Evolutionary conservation across 306 rosid genomes (phyloP).

Genomic region (Clitoria ternatea): DNA sequence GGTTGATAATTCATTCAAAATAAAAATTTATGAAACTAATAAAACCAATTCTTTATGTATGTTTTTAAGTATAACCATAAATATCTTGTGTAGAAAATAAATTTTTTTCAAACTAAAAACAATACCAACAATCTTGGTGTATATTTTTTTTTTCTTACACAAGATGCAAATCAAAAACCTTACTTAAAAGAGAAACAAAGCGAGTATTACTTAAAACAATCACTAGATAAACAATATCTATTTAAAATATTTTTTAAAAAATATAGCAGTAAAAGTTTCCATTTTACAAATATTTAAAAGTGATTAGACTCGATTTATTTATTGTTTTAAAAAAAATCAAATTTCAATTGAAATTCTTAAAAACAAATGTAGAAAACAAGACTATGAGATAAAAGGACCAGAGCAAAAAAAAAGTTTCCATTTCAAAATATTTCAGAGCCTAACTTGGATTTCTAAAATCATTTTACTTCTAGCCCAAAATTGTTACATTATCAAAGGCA

Average conservation of each 20-base stretch:
- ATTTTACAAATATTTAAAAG: not conserved
- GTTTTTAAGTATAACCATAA: no score
- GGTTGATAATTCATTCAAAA: not conserved
- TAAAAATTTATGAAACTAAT: not conserved
- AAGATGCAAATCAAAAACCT: no score
- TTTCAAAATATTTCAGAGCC: constrained; percentile 18
- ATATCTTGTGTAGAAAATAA: no score
- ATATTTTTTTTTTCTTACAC: no score
- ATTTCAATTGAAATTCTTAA: not conserved
- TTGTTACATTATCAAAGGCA: constrained; percentile 40
- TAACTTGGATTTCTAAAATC: constrained; percentile 31
- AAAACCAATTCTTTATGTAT: no score
- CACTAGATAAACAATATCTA: no score
- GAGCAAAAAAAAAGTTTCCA: not conserved
- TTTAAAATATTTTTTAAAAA: no score
- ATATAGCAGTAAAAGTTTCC: not conserved
- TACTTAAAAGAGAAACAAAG: no score
- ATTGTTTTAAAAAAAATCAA: not conserved
- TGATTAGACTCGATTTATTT: not conserved
- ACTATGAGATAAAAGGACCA: not conserved
- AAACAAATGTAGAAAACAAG: not conserved
- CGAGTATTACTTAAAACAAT: no score
- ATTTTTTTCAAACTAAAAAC: no score
- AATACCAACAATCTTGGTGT: no score
- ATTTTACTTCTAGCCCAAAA: constrained; percentile 44